Base-by-base conservation (phyloP, 345 rosid species). In the Eucalyptus sp. region DNA sequence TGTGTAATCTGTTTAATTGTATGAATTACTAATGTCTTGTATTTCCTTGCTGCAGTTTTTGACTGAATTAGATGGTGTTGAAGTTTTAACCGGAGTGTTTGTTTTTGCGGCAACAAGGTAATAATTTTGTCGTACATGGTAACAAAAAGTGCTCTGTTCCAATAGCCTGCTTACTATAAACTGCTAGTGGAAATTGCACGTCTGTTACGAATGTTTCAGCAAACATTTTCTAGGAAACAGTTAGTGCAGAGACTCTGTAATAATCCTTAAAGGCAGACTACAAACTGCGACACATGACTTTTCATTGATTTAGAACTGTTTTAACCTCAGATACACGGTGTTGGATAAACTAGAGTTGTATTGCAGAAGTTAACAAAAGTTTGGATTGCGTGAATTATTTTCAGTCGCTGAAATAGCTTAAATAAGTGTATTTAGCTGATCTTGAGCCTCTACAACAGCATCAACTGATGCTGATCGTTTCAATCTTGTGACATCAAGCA, bases 71-170 rank as follows among this genome's bases (percentile, higher is more conserved):
- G 99, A 96, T 91, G 99, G 99, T 5, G 96, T 97, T 64, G 99
- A 96, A 94, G 98, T 97, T 88, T 92, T 97, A 91, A 97, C 98
- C 14, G 99, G 99, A 31, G 99, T 96, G 52, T 97, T 97, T 90
- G 99, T 97, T 83, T 97, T 97, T 91, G 99, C 99, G 25, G 99
- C 99, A 41, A 96, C 99, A 87, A 97, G 99, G 99, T 97, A 88
- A 87, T 95, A 88, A 86, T 86, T 86, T 60, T 18, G 2, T 46
- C 2, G 14, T 10, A 33, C 83, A 76, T 76, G 83, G 48, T 20
- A 76, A 76, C 29, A 76, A 37, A 41, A 76, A 41, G 83, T 41
- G 83, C 83, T 41, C 46, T 18, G 48, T 76, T 76, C 83, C 48
- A 37, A 41, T 76, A 20, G 83, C 16, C 4, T 6, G 24, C 81